phyloP scores from a whole-genome alignment of 768 basidiomycete genomes.

The Phaeotremella fagi region DNA sequence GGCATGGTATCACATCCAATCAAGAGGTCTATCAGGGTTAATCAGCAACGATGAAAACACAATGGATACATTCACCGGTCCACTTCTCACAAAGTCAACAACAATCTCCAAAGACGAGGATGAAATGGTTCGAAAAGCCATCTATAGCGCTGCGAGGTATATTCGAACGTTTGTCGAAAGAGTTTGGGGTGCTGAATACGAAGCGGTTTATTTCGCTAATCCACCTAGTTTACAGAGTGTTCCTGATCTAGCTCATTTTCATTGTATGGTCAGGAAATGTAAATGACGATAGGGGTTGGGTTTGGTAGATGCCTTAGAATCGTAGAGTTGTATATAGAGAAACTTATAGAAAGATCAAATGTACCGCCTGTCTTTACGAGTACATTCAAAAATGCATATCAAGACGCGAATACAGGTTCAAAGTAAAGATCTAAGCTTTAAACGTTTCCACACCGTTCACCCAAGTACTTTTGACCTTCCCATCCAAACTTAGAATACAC shows the following conservation, averaged over 20 bases:
- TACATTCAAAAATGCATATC: no score
- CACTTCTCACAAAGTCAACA: not conserved
- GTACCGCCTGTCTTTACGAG: no score
- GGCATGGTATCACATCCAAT: not conserved
- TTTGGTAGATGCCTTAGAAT: no score
- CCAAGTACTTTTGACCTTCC: not conserved
- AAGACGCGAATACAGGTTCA: no score
- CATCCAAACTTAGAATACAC: conserved; percentile 58
- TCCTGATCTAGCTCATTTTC: not conserved
- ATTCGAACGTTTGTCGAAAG: not conserved
- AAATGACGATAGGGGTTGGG: not conserved
- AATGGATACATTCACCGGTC: not conserved
- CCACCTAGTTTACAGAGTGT: conserved; percentile 4
- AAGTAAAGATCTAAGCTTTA: no score
- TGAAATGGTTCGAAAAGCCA: not conserved
- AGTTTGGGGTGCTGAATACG: not conserved
- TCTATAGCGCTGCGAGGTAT: not conserved
- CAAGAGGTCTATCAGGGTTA: not conserved
- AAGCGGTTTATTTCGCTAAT: conserved; percentile 2
- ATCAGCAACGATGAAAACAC: not conserved
- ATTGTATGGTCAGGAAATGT: not conserved
- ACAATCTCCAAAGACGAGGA: not conserved
- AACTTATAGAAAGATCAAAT: no score
- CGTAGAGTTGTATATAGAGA: no score
- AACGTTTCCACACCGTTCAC: not conserved